These are phyloP conservation scores for Rhytidhysteron rufulum DNA, from an alignment of 2,329 filamentous ascomycete genomes.

Conservation along the genomic window DNA sequence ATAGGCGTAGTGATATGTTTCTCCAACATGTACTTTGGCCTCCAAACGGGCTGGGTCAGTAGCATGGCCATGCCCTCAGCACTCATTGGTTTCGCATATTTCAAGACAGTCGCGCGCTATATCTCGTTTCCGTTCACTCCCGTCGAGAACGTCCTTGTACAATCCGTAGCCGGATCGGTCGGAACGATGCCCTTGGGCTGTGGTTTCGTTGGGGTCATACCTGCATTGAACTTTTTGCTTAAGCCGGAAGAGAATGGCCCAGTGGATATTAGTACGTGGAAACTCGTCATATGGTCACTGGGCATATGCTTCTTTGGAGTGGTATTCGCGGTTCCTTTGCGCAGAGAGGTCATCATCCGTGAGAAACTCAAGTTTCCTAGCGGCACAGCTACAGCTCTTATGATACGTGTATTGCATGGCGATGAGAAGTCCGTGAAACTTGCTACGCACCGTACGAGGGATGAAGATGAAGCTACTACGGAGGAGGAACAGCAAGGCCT, in stretches of 20 bases:
- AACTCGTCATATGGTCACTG: constrained; percentile 83
- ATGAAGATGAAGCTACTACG: constrained; percentile 3
- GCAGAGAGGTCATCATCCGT: constrained; percentile 86
- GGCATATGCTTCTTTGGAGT: constrained; percentile 96
- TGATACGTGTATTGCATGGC: constrained; percentile 88
- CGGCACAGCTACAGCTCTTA: constrained; percentile 88
- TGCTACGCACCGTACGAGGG: constrained; percentile 4
- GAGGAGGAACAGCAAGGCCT: constrained; percentile 34
- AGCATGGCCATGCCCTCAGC: constrained; percentile 98
- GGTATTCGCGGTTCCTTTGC: constrained; percentile 87
- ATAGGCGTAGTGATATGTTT: constrained; percentile 93
- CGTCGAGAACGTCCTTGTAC: constrained; percentile 93
- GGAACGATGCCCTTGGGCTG: constrained; percentile 96
- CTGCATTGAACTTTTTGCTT: constrained; percentile 84
- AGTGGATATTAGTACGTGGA: constrained; percentile 66
- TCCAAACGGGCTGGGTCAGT: constrained; percentile 80
- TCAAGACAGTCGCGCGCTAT: constrained; percentile 71
- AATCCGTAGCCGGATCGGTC: constrained; percentile 92
- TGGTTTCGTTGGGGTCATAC: constrained; percentile 92
- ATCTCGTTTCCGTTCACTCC: constrained; percentile 82
- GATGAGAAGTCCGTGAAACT: constrained; percentile 22
- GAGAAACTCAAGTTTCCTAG: constrained; percentile 93
- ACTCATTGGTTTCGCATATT: constrained; percentile 90
- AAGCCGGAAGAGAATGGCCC: constrained; percentile 74
- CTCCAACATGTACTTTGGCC: constrained; percentile 98